Evolutionary conservation across 768 basidiomycete species (phyloP), one percentile per base, ranked within the genome.

Genomic region (Leccinum ochraceum): DNA sequence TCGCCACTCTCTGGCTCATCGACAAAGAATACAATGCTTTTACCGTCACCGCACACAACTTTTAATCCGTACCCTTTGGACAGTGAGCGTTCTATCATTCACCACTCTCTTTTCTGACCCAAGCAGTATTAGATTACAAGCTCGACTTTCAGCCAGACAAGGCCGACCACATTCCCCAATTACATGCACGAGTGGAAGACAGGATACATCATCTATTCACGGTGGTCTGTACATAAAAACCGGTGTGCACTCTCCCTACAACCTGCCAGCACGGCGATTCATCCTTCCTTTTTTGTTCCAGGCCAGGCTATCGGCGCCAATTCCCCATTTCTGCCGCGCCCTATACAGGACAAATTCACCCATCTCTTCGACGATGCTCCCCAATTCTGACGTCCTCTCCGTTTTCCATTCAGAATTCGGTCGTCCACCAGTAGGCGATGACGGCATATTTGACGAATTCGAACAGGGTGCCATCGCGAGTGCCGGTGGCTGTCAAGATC

Each of bases 401-500:
- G 32, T 34, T 13, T 34, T 34, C 5, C 11, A 34, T 34, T 34
- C 32, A 13, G 32, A 34, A 13, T 34, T 34, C 32, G 11, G 32
- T 34, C 32, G 4, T 34, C 11, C 32, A 13, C 32, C 32, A 11
- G 75, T 81, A 39, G 85, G 86, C 0, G 88, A 90, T 1, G 82
- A 34, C 32, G 11, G 90, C 17, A 75, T 94, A 2, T 96, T 96
- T 66, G 86, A 86, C 37, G 4, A 82, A 13, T 96, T 97, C 61
- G 89, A 94, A 57, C 81, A 86, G 62, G 69, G 81, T 2, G 88
- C 95, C 0, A 77, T 92, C 1, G 95, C 95, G 0, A 92, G 90
- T 62, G 95, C 95, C 3, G 89, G 84, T 98, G 2, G 95, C 95
- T 0, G 95, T 98, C 62, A 98, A 98, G 77, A 80, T 92, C 22